These are phyloP conservation scores for Trifolium repens DNA, from an alignment of 306 rosid genomes.

Conservation along the genomic window DNA sequence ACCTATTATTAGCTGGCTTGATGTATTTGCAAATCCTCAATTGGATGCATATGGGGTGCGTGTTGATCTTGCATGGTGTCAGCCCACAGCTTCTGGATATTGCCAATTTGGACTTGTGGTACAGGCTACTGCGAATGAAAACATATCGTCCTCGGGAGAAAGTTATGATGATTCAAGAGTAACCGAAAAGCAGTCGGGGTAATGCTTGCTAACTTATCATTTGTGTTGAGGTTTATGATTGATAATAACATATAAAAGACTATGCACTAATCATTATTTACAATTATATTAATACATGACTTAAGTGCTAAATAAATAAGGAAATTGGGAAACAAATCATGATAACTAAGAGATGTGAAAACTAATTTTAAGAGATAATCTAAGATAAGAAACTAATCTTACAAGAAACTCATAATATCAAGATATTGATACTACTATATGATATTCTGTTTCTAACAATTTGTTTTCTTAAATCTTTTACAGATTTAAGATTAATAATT, in stretches of 20 bases:
- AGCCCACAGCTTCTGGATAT: conserved; percentile 92
- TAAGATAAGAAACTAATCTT: not conserved
- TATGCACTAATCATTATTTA: conserved; percentile 4
- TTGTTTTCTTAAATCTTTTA: conserved; percentile 31
- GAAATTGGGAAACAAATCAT: not conserved
- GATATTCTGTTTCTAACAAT: not conserved
- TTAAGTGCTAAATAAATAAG: not conserved
- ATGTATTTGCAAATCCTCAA: conserved; percentile 69
- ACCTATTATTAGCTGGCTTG: conserved; percentile 77
- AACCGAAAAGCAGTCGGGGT: conserved; percentile 65
- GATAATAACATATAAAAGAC: not conserved
- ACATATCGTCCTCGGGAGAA: conserved; percentile 45
- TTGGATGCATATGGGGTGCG: conserved; percentile 61
- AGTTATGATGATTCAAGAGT: conserved; percentile 50
- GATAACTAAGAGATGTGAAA: not conserved
- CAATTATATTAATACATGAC: not conserved
- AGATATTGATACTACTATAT: not conserved
- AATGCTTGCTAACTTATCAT: conserved; percentile 40
- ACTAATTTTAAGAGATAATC: not conserved
- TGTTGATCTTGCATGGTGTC: conserved; percentile 89
- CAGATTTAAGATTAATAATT: conserved; percentile 32
- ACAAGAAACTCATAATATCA: conserved; percentile 7
- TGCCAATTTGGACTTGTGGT: conserved; percentile 79
- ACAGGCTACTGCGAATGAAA: conserved; percentile 57
- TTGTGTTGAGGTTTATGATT: conserved; percentile 16